phyloP scores from a whole-genome alignment of 1,284 basidiomycete genomes.

The Trichosporon inkin region DNA sequence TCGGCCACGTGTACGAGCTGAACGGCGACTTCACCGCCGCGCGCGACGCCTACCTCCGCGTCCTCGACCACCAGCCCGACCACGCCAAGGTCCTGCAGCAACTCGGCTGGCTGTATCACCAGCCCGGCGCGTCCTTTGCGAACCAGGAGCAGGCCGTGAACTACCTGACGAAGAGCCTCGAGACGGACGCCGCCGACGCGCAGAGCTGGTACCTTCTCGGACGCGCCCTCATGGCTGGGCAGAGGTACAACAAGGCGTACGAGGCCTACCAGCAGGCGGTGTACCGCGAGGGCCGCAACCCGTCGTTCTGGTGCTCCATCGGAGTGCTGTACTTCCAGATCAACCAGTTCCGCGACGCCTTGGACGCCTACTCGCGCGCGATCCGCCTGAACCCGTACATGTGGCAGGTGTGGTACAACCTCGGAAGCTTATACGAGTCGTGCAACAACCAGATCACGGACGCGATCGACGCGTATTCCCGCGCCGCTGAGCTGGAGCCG shows the following conservation, averaged over 20 bases:
- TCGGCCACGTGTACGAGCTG: conserved; percentile 91
- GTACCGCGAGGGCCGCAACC: conserved; percentile 96
- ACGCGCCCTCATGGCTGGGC: conserved; percentile 96
- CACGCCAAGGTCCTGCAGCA: conserved; percentile 98
- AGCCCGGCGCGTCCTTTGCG: conserved; percentile 87
- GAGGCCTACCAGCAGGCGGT: conserved; percentile 99
- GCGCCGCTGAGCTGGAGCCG: conserved; percentile 85
- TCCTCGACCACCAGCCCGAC: conserved; percentile 84
- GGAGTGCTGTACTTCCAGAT: conserved; percentile 99
- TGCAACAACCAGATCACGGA: conserved; percentile 99
- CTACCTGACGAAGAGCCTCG: conserved; percentile 89
- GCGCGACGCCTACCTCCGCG: conserved; percentile 95
- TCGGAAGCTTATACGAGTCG: conserved; percentile 92
- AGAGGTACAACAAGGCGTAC: conserved; percentile 99
- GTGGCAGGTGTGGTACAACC: conserved; percentile 98
- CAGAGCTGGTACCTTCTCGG: conserved; percentile 99
- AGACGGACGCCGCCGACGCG: conserved; percentile 90
- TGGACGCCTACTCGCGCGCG: conserved; percentile 96
- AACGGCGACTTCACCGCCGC: conserved; percentile 55
- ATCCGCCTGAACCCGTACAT: conserved; percentile 99
- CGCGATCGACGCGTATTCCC: conserved; percentile 94
- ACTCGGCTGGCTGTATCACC: conserved; percentile 95
- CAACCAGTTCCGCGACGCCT: conserved; percentile 96
- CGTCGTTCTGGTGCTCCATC: conserved; percentile 99
- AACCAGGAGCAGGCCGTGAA: conserved; percentile 92